Conservation (phyloP, 495 filamentous ascomycete genomes). For the Aspergillus avenaceus region DNA sequence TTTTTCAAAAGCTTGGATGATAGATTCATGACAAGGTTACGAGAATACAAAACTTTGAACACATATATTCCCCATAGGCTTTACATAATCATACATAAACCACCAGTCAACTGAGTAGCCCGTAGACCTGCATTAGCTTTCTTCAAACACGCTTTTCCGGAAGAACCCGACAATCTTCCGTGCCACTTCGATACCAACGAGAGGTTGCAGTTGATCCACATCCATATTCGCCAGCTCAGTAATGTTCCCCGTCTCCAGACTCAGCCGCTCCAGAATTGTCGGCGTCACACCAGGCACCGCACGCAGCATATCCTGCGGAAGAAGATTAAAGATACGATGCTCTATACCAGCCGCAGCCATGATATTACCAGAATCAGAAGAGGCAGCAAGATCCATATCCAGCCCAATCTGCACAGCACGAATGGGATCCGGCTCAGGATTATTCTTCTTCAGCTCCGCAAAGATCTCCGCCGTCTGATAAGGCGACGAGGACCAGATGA, state of each 20-base stretch:
- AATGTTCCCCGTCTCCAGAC: conserved; percentile 70
- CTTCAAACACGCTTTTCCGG: conserved; percentile 70
- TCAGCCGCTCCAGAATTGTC: conserved; percentile 66
- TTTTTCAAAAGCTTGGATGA: conserved; percentile 30
- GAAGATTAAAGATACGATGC: conserved; percentile 56
- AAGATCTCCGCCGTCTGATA: conserved; percentile 99
- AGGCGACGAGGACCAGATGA: conserved; percentile 90
- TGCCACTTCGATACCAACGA: conserved; percentile 79
- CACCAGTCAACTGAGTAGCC: conserved; percentile 4
- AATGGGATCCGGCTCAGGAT: conserved; percentile 86
- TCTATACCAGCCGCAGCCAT: conserved; percentile 51
- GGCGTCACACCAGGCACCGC: conserved; percentile 81
- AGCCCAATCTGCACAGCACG: conserved; percentile 79
- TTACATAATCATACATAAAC: background rate
- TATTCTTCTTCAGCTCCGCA: conserved; percentile 81
- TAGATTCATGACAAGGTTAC: conserved; percentile 44
- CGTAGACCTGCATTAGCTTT: conserved; percentile 11
- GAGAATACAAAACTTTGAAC: conserved; percentile 27
- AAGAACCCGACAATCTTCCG: conserved; percentile 81
- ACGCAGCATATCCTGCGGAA: conserved; percentile 82
- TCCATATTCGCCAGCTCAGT: conserved; percentile 83
- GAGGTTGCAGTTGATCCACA: conserved; percentile 60
- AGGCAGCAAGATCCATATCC: conserved; percentile 50
- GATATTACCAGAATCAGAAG: conserved; percentile 56
- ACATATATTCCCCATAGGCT: background rate